Evolutionary conservation across 176 grass and related monocot genomes (phyloP).

Genomic region (Hordeum vulgare): DNA sequence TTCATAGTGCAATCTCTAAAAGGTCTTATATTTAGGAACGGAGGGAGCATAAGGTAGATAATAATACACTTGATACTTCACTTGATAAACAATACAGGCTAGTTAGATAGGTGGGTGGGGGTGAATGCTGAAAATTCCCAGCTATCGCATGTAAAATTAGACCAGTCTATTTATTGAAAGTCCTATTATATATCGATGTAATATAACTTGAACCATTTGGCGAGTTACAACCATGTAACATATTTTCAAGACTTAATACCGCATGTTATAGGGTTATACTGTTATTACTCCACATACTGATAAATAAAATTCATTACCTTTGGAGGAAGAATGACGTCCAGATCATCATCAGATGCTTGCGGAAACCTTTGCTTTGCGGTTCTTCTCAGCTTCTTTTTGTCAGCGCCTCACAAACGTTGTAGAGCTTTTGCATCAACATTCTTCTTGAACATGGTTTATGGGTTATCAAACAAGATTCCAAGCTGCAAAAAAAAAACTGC

Average conservation of each 20-base stretch:
- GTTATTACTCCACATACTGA: not conserved
- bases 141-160: not conserved
- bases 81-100: not conserved
- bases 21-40: too few relatives aligned
- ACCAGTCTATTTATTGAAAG: not conserved
- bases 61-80: not conserved
- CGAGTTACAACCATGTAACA: not conserved
- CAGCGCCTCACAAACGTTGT: slow-evolving; percentile 81
- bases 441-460: slow-evolving; percentile 91
- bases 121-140: not conserved
- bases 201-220: not conserved
- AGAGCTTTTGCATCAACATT: slow-evolving; percentile 63
- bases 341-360: slow-evolving; percentile 66
- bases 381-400: slow-evolving; percentile 97
- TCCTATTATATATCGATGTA: not conserved
- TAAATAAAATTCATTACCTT: slow-evolving; percentile 48
- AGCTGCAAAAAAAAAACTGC: not conserved
- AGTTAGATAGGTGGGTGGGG: not conserved
- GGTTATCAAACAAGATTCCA: not conserved
- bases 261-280: not conserved
- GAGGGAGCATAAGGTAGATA: not conserved
- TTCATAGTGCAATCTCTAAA: too few relatives aligned
- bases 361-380: slow-evolving; percentile 70
- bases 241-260: not conserved
- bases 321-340: slow-evolving; percentile 75